Percentiles rank a stretch among this genome's conserved stretches.
Conservation (phyloP, 257 asterid species). For the Lycium ferocissimum region DNA sequence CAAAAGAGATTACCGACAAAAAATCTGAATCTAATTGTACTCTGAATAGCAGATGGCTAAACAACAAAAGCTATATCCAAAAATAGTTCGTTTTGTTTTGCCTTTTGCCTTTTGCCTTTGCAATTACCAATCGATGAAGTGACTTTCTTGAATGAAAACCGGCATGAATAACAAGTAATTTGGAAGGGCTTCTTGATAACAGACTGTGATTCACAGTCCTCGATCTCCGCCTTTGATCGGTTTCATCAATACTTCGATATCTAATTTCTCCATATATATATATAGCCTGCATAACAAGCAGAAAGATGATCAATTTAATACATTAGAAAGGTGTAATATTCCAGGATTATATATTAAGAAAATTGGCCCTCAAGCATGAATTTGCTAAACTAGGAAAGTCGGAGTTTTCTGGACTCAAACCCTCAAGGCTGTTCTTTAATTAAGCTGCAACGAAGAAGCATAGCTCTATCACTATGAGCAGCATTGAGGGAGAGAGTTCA, state of each 20-base stretch:
- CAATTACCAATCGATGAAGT: background rate
- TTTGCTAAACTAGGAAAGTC: background rate
- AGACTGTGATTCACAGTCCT: background rate
- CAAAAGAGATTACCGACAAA: too few species aligned
- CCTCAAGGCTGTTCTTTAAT: background rate
- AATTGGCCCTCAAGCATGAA: background rate
- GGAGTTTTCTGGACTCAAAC: too few species aligned
- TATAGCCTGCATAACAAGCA: background rate
- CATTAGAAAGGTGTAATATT: background rate
- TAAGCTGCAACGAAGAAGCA: background rate
- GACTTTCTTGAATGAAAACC: background rate
- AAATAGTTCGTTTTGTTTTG: too few species aligned
- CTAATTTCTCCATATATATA: background rate
- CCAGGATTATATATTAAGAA: background rate
- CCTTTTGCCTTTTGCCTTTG: too few species aligned
- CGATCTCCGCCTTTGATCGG: background rate
- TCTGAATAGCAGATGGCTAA: too few species aligned
- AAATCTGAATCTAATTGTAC: too few species aligned
- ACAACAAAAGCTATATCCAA: too few species aligned
- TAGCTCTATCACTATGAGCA: background rate
- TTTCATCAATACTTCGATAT: background rate
- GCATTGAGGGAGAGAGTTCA: conserved; percentile 58
- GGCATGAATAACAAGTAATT: background rate
- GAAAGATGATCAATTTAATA: background rate
- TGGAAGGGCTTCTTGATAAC: background rate